Evolutionary conservation across 2,329 filamentous ascomycete species (phyloP), one percentile per base, ranked within the genome.

Genomic region (Penicillium janthinellum): DNA sequence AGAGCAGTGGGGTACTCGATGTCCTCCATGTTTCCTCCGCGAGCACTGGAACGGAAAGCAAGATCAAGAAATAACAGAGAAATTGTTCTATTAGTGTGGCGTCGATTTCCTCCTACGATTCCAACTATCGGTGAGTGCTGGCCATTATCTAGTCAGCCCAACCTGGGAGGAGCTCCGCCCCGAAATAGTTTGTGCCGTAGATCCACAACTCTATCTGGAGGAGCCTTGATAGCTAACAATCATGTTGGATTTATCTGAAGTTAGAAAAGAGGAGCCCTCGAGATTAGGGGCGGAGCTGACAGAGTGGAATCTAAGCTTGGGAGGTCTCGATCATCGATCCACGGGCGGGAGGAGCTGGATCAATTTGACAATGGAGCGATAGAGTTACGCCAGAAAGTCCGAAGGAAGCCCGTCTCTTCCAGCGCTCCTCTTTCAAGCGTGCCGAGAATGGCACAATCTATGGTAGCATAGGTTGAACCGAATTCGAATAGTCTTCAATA

Each of bases 151-250:
- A 15, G 47, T 35, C 28, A 17, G 49, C 49, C 49, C 49, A 35
- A 52, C 49, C n/a, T 52, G 11, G 49, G 49, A 39, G 49, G 49
- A 52, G 49, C 49, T 49, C n/a, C 47, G 31, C 44, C 14, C n/a
- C 58, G 5, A 56, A 44, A 20, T 17, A 17, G 10, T 25, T 20
- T 20, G 20, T 20, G 20, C 20, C 1, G 20, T 20, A 20, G 20
- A 20, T 20, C 20, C 25, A 25, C 25, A 25, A 25, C 25, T 25
- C 25, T 25, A 25, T 25, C 25, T 25, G 25, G 12, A n/a, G 7
- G 15, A 31, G 12, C 4, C 2, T 14, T 48, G 45, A 20, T 5
- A 35, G 15, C 11, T 28, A 22, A 25, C 11, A 15, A 11, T 14
- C 25, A 8, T 10, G 22, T 25, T 25, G 25, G 15, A 25, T 1